Evolutionary conservation across 805 yeast genomes (phyloP).

Genomic region (Barnettozyma wickerhamii): DNA sequence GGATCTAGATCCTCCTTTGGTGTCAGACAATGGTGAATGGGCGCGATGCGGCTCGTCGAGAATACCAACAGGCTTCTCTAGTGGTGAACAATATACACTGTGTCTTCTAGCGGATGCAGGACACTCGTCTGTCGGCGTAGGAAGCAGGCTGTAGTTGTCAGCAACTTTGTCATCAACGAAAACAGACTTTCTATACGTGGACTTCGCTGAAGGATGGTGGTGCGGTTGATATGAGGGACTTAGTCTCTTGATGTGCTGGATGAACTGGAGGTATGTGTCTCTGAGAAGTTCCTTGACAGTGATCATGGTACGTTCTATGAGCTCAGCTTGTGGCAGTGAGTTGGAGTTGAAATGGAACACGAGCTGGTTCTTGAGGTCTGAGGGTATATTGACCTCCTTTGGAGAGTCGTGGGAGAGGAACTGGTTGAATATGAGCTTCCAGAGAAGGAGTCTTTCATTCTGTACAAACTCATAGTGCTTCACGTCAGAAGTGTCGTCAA

Average conservation of each 20-base stretch:
- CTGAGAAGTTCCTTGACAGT: slow-evolving; percentile 21
- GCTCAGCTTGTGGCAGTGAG: slow-evolving; percentile 15
- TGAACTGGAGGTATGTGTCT: slow-evolving; percentile 24
- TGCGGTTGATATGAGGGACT: slow-evolving; percentile 14
- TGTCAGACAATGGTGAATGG: slow-evolving; percentile 17
- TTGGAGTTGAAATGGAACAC: slow-evolving; percentile 7
- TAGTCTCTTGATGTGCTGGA: slow-evolving; percentile 13
- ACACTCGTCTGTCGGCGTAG: slow-evolving; percentile 15
- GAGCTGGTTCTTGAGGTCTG: slow-evolving; percentile 19
- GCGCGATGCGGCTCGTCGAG: background rate
- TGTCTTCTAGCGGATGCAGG: slow-evolving; percentile 8
- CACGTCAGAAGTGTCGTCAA: background rate
- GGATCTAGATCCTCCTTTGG: background rate
- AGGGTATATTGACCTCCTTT: slow-evolving; percentile 30
- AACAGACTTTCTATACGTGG: background rate
- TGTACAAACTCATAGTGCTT: background rate
- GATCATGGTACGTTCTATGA: slow-evolving; percentile 18
- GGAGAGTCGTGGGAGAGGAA: slow-evolving; percentile 37
- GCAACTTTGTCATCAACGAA: slow-evolving; percentile 8
- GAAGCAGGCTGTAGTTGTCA: slow-evolving; percentile 15
- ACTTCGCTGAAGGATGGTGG: background rate
- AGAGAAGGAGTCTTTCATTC: slow-evolving; percentile 11
- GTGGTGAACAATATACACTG: slow-evolving; percentile 20
- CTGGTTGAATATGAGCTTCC: slow-evolving; percentile 31
- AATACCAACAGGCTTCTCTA: slow-evolving; percentile 8